Evolutionary conservation across 2,329 filamentous ascomycete genomes (phyloP).

Genomic region (Cytospora leucostoma): DNA sequence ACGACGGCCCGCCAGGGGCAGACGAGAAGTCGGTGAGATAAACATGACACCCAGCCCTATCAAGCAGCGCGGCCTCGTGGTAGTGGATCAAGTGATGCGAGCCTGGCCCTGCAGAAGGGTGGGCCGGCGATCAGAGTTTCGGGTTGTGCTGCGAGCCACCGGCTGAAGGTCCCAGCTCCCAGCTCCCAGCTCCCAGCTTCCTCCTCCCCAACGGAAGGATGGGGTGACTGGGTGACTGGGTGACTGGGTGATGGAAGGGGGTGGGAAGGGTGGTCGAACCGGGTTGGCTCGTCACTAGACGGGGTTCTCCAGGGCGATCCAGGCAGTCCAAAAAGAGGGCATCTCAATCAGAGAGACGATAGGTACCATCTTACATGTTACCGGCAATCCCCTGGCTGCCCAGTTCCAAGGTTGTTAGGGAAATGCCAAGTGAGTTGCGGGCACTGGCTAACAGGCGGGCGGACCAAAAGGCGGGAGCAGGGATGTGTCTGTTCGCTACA

Average conservation of each 20-base stretch:
- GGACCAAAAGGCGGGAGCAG: slow-evolving; percentile 12
- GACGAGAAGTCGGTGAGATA: slow-evolving; percentile 15
- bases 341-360: no score
- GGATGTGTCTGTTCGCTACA: background rate
- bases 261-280: no score
- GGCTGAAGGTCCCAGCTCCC: background rate
- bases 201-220: no score
- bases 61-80: slow-evolving; percentile 20
- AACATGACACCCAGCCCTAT: slow-evolving; percentile 19
- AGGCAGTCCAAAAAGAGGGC: no score
- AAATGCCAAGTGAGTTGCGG: background rate
- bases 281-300: no score
- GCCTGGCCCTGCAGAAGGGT: slow-evolving; percentile 5
- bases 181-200: no score
- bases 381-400: no score
- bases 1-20: background rate
- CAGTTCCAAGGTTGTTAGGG: no score
- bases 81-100: slow-evolving; percentile 11
- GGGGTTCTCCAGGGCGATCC: no score
- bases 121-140: slow-evolving; percentile 11
- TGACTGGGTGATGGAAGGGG: no score
- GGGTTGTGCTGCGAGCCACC: slow-evolving; percentile 14
- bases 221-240: no score
- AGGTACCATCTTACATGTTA: no score
- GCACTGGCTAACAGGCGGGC: slow-evolving; percentile 13